Conservation (phyloP, 306 rosid species). For the Psophocarpus tetragonolobus region DNA sequence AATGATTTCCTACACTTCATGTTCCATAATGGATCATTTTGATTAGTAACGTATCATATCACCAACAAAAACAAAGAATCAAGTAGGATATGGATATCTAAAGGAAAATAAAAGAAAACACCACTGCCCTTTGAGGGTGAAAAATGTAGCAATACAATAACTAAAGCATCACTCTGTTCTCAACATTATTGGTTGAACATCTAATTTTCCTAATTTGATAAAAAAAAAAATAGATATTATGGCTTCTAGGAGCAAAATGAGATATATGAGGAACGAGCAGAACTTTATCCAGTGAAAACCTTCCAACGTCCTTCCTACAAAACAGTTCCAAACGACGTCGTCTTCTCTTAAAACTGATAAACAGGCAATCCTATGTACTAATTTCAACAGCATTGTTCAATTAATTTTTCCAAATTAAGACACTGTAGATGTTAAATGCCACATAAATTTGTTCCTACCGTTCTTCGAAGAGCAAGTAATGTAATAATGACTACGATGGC, state of each 20-base stretch:
- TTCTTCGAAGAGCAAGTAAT: not conserved
- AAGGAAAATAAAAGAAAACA: not conserved
- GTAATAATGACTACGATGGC: not conserved
- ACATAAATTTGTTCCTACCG: constrained; percentile 14
- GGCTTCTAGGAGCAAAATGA: constrained; percentile 1
- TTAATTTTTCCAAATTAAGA: constrained; percentile 14
- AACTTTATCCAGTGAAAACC: constrained; percentile 23
- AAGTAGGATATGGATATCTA: not conserved
- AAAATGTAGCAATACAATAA: not conserved
- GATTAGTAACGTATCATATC: not conserved
- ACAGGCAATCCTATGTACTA: not conserved
- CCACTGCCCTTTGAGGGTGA: not conserved
- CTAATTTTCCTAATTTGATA: not conserved
- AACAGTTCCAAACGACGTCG: not conserved
- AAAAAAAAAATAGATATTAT: not conserved
- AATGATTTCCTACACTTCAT: not conserved
- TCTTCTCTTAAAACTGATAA: not conserved
- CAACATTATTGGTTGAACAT: not conserved
- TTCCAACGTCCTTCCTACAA: not conserved
- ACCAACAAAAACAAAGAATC: constrained; percentile 18
- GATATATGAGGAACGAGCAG: not conserved
- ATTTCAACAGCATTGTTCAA: constrained; percentile 20
- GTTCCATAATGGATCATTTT: not conserved
- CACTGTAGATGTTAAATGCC: not conserved
- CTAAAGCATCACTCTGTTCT: not conserved